Evolutionary conservation across 495 filamentous ascomycete species (phyloP), one percentile per base, ranked within the genome.

Genomic region (Cercophora scortea): DNA sequence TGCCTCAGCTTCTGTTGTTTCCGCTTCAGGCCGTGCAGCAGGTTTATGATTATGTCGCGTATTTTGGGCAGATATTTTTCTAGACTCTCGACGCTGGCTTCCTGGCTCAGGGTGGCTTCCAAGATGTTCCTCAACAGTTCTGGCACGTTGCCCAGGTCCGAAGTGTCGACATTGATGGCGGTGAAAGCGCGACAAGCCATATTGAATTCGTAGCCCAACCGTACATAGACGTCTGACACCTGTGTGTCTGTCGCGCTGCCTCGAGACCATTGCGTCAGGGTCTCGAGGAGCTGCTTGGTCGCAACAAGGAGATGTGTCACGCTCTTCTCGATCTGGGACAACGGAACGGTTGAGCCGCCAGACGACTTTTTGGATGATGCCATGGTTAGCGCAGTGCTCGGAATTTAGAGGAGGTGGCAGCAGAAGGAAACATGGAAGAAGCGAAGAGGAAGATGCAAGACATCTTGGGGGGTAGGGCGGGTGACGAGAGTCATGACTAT

Each of bases 171-270:
- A 35, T 92, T 91, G 61, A 98, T 97, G 39, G 89, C 88, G 62
- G 86, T 88, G 68, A 98, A 98, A 44, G 93, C 90, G 39, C 93
- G 86, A 68, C 90, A 96, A 8, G 93, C 93, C 70, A 97, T 87
- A 67, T 98, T 98, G 75, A 98, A 98, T 68, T 98, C 93, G 66
- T 97, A 98, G 12, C 94, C 93, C 50, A 98, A 72, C 33, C 94
- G 84, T 42, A 98, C 93, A 65, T 98, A 98, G 56, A 98, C 93
- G 67, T 98, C 93, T 32, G 91, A 96, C 38, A 98, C 93, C 60
- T 96, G 88, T 39, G 83, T 86, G 68, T 98, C 93, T 47, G 89
- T 90, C 46, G 93, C 90, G 56, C 83, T 82, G 51, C 88, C 84
- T 19, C 92, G 87, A 45, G 94, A 97, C 93, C 93, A 98, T 74